Percentiles rank a stretch among this genome's conserved stretches.
phyloP scores from a whole-genome alignment of 805 yeast species.

The Wickerhamiella slavikovae region DNA sequence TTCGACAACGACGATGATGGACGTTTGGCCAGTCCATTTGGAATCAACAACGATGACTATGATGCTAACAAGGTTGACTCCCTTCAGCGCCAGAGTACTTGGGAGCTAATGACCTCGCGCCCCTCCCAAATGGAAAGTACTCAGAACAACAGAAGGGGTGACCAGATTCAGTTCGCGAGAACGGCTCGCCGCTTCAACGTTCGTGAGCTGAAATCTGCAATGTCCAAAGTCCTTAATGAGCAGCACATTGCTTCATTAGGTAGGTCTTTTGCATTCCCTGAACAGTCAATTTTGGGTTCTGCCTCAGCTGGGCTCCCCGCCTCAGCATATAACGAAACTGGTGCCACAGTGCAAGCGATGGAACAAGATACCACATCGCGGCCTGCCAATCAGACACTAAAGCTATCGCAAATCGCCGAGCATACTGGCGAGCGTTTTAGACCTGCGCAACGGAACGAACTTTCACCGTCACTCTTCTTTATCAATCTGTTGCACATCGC shows the following conservation, averaged over 20 bases:
- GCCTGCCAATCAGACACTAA: constrained; percentile 3
- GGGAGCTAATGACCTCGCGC: no score
- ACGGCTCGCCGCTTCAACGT: constrained; percentile 69
- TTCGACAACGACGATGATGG: constrained; percentile 6
- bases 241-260: not conserved
- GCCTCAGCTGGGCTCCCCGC: no score
- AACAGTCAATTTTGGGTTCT: no score
- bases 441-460: constrained; percentile 34
- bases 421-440: constrained; percentile 33
- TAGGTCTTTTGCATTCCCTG: no score
- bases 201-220: constrained; percentile 44
- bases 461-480: constrained; percentile 71
- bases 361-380: not conserved
- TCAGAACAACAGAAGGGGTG: not conserved
- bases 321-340: no score
- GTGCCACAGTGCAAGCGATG: no score
- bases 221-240: constrained; percentile 34
- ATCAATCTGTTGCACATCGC: constrained; percentile 71
- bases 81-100: not conserved
- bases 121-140: no score
- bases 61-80: not conserved
- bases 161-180: constrained; percentile 27
- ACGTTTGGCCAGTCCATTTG: no score
- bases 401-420: constrained; percentile 28
- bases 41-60: not conserved